phyloP scores from a whole-genome alignment of 768 basidiomycete genomes.

The Russula foetens region DNA sequence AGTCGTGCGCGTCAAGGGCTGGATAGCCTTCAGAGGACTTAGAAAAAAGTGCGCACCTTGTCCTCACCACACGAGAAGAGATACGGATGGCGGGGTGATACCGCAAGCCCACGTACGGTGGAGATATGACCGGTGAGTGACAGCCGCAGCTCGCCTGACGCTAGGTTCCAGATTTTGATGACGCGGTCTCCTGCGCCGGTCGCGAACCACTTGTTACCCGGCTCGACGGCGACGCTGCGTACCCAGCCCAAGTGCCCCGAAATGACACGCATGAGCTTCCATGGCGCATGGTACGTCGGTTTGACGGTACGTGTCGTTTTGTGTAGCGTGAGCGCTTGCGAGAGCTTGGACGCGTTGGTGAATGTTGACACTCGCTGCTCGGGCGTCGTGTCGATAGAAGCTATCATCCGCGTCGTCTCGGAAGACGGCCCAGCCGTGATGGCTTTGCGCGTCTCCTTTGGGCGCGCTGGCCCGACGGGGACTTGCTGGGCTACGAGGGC shows the following conservation, averaged over 20 bases:
- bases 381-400: constrained; percentile 69
- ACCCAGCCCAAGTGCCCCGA: constrained; percentile 99
- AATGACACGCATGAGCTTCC: constrained; percentile 95
- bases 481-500: constrained; percentile 76
- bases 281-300: constrained; percentile 91
- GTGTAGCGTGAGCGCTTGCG: constrained; percentile 85
- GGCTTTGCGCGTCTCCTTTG: constrained; percentile 53
- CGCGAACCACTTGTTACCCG: constrained; percentile 98
- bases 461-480: constrained; percentile 70
- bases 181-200: constrained; percentile 97
- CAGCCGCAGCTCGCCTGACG: constrained; percentile 94
- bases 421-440: constrained; percentile 68
- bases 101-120: constrained; percentile 90
- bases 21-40: background rate
- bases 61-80: constrained; percentile 97
- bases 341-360: constrained; percentile 53
- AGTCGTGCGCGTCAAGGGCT: background rate
- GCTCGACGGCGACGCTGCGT: constrained; percentile 90
- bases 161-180: constrained; percentile 98
- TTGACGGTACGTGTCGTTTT: constrained; percentile 93
- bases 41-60: constrained; percentile 50
- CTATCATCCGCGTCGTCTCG: constrained; percentile 46
- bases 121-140: constrained; percentile 96
- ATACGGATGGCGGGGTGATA: constrained; percentile 90
- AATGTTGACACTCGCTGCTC: constrained; percentile 63